Percentiles rank a stretch among this genome's conserved stretches.
These are phyloP conservation scores for Leccinum griseonigrum DNA, from an alignment of 1,284 basidiomycete genomes.

Conservation along the genomic window DNA sequence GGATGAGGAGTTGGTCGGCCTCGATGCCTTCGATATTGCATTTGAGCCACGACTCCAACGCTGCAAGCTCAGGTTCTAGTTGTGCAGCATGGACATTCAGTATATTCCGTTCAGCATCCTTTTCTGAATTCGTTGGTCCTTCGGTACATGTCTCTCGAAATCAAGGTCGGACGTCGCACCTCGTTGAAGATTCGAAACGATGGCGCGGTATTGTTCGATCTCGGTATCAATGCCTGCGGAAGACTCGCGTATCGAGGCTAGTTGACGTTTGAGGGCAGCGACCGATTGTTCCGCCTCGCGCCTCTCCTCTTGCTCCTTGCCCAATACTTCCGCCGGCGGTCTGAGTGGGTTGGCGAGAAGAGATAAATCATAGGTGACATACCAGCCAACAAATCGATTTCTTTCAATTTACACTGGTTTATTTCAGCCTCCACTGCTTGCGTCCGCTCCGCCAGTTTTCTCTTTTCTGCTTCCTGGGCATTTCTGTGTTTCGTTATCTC, in stretches of 20 bases:
- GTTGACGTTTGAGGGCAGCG: slow-evolving; percentile 59
- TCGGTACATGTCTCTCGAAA: not conserved
- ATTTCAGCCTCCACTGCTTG: slow-evolving; percentile 62
- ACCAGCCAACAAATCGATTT: slow-evolving; percentile 72
- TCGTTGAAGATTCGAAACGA: slow-evolving; percentile 56
- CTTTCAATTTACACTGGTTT: slow-evolving; percentile 65
- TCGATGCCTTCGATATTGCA: slow-evolving; percentile 76
- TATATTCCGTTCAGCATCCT: slow-evolving; percentile 61
- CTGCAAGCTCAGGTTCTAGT: slow-evolving; percentile 54
- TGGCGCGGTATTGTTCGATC: slow-evolving; percentile 63
- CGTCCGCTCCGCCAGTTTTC: slow-evolving; percentile 53
- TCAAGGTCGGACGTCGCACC: slow-evolving; percentile 39
- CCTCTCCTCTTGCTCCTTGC: slow-evolving; percentile 65
- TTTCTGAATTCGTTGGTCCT: slow-evolving; percentile 47
- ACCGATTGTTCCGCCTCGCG: slow-evolving; percentile 66
- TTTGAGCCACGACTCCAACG: slow-evolving; percentile 58
- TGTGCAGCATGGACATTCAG: slow-evolving; percentile 58
- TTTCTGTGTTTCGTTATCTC: slow-evolving; percentile 61
- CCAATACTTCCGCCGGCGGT: slow-evolving; percentile 47
- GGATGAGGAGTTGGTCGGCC: slow-evolving; percentile 67
- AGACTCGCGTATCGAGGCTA: slow-evolving; percentile 57
- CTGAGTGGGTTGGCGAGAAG: not conserved
- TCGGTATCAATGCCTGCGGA: slow-evolving; percentile 58
- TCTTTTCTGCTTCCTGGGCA: slow-evolving; percentile 56
- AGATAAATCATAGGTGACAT: slow-evolving; percentile 21